Evolutionary conservation across 2,329 filamentous ascomycete genomes (phyloP).

Genomic region (Myotisia sp.): DNA sequence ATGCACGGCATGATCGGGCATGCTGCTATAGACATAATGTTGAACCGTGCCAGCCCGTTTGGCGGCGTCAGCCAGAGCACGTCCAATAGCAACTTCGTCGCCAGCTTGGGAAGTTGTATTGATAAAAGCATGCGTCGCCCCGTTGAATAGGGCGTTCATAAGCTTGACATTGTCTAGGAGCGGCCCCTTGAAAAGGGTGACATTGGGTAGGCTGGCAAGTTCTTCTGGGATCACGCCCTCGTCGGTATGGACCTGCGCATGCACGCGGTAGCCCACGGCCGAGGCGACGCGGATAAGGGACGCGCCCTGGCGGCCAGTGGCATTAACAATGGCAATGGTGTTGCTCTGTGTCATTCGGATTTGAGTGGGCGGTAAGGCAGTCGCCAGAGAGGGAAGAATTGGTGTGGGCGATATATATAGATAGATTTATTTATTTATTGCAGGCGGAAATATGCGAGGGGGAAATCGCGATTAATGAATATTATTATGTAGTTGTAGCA

Average conservation of each 20-base stretch:
- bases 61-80: conserved; percentile 75
- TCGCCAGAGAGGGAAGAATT: background rate
- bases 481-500: too few species aligned
- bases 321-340: conserved; percentile 91
- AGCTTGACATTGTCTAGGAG: conserved; percentile 57
- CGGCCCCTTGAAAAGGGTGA: conserved; percentile 54
- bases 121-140: conserved; percentile 82
- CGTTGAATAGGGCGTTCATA: conserved; percentile 65
- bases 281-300: conserved; percentile 89
- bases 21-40: conserved; percentile 92
- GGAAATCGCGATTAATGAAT: background rate
- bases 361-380: background rate
- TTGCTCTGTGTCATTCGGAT: conserved; percentile 33
- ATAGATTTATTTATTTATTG: background rate
- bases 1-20: conserved; percentile 85
- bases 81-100: conserved; percentile 80
- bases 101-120: conserved; percentile 90
- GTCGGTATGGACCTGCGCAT: conserved; percentile 76
- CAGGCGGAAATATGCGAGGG: too few species aligned
- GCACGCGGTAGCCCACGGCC: conserved; percentile 83
- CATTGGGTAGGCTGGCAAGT: conserved; percentile 66
- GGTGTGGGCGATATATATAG: background rate
- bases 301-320: conserved; percentile 86
- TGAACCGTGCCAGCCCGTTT: conserved; percentile 63
- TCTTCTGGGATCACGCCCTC: conserved; percentile 82